Evolutionary conservation across 768 basidiomycete genomes (phyloP).

Genomic region (Hirschioporus abietinus): DNA sequence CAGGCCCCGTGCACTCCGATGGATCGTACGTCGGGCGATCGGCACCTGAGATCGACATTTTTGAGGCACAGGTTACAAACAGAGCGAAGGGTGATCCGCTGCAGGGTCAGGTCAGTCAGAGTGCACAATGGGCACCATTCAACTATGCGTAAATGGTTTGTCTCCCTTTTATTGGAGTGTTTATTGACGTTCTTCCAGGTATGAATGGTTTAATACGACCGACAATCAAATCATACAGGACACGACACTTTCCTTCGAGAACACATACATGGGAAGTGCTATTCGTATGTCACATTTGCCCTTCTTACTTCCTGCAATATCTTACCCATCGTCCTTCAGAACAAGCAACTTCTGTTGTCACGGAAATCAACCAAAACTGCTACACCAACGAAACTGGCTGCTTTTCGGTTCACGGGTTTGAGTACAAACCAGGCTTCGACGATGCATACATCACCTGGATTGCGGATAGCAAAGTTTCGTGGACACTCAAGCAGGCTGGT

Average conservation of each 20-base stretch:
- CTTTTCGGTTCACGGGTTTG: constrained; percentile 77
- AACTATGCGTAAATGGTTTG: constrained; percentile 34
- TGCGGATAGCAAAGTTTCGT: constrained; percentile 55
- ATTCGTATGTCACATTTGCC: constrained; percentile 28
- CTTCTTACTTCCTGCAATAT: background rate
- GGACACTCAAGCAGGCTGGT: constrained; percentile 71
- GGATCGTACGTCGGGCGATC: constrained; percentile 75
- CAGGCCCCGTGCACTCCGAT: constrained; percentile 71
- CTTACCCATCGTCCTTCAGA: constrained; percentile 22
- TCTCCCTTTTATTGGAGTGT: background rate
- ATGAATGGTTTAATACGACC: constrained; percentile 60
- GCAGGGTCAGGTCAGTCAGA: constrained; percentile 69
- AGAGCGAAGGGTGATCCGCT: constrained; percentile 32
- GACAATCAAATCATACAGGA: constrained; percentile 55
- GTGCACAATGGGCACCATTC: constrained; percentile 84
- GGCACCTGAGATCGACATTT: constrained; percentile 88
- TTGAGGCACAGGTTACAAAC: constrained; percentile 62
- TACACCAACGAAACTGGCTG: constrained; percentile 55
- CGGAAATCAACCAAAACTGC: constrained; percentile 59
- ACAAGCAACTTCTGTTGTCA: constrained; percentile 74
- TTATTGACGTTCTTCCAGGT: constrained; percentile 24
- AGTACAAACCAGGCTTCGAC: constrained; percentile 49
- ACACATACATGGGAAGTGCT: constrained; percentile 61
- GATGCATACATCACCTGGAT: constrained; percentile 83
- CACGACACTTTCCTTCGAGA: constrained; percentile 46